phyloP scores from a whole-genome alignment of 2,329 filamentous ascomycete species.

The Fusarium anguioides region DNA sequence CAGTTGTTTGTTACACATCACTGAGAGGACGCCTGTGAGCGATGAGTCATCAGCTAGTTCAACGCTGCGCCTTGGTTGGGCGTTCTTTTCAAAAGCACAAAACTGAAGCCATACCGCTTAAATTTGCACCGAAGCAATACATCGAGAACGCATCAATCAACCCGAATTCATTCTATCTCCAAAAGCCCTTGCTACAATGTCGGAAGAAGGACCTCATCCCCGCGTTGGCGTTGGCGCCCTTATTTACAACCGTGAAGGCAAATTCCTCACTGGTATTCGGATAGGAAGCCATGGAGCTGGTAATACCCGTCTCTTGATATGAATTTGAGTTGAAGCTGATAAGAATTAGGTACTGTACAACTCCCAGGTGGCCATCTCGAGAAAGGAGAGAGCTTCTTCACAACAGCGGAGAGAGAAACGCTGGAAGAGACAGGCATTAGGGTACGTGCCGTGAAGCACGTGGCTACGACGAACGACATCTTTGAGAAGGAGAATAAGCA shows the following conservation, averaged over 20 bases:
- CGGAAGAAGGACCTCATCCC: slow-evolving; percentile 41
- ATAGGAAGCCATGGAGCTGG: slow-evolving; percentile 62
- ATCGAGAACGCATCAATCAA: neutral
- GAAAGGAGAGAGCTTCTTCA: slow-evolving; percentile 69
- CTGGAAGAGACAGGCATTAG: slow-evolving; percentile 76
- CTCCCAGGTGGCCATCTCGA: slow-evolving; percentile 83
- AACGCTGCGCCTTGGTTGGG: slow-evolving; percentile 10
- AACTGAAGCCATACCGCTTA: neutral
- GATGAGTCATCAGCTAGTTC: slow-evolving; percentile 28
- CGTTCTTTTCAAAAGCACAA: slow-evolving; percentile 9
- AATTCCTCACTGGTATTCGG: slow-evolving; percentile 60
- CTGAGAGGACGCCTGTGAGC: neutral
- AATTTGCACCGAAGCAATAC: neutral
- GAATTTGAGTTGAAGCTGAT: slow-evolving; percentile 2
- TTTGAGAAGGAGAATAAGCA: slow-evolving; percentile 72
- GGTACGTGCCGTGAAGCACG: slow-evolving; percentile 62
- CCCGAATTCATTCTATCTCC: too few relatives aligned
- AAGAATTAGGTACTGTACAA: slow-evolving; percentile 65
- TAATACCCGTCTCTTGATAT: slow-evolving; percentile 35
- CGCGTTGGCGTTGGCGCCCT: slow-evolving; percentile 63
- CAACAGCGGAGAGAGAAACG: slow-evolving; percentile 74
- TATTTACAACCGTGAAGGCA: slow-evolving; percentile 56
- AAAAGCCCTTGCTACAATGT: slow-evolving; percentile 5
- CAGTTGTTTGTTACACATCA: neutral
- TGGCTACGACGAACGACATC: slow-evolving; percentile 74